phyloP scores from a whole-genome alignment of 2,329 filamentous ascomycete genomes.

The Zarea fungicola region DNA sequence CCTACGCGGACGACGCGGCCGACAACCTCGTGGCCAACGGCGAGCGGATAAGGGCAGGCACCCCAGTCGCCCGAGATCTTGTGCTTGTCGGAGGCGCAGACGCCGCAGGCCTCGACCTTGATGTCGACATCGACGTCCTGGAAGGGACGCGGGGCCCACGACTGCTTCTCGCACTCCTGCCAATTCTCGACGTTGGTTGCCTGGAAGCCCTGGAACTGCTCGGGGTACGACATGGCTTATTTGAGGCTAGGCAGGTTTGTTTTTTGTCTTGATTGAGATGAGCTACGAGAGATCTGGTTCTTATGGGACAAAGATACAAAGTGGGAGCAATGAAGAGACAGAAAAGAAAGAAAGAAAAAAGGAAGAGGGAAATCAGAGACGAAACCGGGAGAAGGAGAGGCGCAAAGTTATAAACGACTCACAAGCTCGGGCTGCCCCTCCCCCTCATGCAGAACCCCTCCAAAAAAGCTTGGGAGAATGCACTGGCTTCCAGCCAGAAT shows the following conservation, averaged over 20 bases:
- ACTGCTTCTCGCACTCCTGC: conserved; percentile 61
- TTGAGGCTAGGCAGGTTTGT: background rate
- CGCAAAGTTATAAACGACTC: background rate
- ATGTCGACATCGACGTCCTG: conserved; percentile 84
- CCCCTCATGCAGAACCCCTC: background rate
- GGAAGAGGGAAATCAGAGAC: background rate
- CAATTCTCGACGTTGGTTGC: conserved; percentile 48
- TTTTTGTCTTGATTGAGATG: too few relatives aligned
- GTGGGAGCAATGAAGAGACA: background rate
- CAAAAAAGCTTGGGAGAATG: too few relatives aligned
- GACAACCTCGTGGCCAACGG: conserved; percentile 69
- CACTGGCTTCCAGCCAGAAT: too few relatives aligned
- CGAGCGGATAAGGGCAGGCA: conserved; percentile 55
- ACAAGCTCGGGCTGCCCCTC: background rate
- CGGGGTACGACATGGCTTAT: conserved; percentile 40
- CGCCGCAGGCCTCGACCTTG: conserved; percentile 75
- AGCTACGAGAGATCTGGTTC: too few relatives aligned
- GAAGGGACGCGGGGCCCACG: conserved; percentile 81
- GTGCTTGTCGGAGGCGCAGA: conserved; percentile 69
- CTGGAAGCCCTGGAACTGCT: conserved; percentile 58
- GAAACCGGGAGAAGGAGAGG: background rate
- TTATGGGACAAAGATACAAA: too few relatives aligned
- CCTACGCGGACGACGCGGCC: conserved; percentile 65
- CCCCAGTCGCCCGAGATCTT: conserved; percentile 67
- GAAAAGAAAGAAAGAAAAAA: background rate